Evolutionary conservation across 2,329 filamentous ascomycete genomes (phyloP).

Genomic region (Penicillium sp.): DNA sequence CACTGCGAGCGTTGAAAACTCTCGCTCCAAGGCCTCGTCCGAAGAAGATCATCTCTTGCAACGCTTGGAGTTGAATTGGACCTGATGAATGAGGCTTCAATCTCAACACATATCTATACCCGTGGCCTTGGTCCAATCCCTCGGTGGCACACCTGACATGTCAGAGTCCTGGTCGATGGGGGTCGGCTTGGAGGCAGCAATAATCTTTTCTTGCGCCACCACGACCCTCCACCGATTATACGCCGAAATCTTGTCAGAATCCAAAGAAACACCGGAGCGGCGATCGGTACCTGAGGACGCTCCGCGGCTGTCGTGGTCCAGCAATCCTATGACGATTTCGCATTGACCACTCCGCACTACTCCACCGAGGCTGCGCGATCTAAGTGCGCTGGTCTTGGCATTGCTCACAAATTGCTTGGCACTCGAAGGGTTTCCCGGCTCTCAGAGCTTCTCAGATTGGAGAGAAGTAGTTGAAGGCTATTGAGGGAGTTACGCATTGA

Average conservation of each 20-base stretch:
- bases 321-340: conserved; percentile 19
- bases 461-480: background rate
- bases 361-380: conserved; percentile 21
- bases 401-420: conserved; percentile 1
- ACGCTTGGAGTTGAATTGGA: conserved; percentile 22
- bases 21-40: conserved; percentile 17
- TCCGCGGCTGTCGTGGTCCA: conserved; percentile 5
- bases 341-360: conserved; percentile 15
- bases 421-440: background rate
- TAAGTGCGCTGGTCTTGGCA: conserved; percentile 4
- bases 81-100: background rate
- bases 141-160: background rate
- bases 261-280: background rate
- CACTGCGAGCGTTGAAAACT: conserved; percentile 13
- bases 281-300: background rate
- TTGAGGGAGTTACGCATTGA: background rate
- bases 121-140: background rate
- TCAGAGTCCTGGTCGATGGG: background rate
- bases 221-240: too few species aligned
- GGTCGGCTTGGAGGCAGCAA: background rate
- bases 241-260: background rate
- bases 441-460: background rate
- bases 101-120: background rate
- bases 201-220: background rate
- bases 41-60: conserved; percentile 30